Evolutionary conservation across 495 filamentous ascomycete species (phyloP).

Genomic region (Ascobolus immersus): DNA sequence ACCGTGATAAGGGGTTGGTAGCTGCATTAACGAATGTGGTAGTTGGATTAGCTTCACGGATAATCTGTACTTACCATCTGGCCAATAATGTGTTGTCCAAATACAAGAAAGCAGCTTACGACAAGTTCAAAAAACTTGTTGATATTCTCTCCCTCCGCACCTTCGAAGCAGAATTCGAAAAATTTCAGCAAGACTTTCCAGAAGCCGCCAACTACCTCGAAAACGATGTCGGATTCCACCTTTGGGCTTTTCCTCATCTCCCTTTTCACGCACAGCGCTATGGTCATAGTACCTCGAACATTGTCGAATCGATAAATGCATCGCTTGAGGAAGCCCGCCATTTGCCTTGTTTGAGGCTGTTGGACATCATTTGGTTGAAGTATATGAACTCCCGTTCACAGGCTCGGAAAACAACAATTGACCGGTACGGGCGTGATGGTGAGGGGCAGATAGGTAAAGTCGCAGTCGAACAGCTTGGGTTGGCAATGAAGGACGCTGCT

Average conservation of each 20-base stretch:
- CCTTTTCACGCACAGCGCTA: not conserved
- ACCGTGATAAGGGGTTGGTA: constrained; percentile 2
- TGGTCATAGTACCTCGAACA: constrained; percentile 4
- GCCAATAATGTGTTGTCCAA: constrained; percentile 3
- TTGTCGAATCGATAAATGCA: constrained; percentile 3
- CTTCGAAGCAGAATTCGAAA: not conserved
- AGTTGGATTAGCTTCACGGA: not conserved
- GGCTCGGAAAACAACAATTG: no score
- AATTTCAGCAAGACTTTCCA: not conserved
- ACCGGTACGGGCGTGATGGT: no score
- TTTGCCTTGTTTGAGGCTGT: constrained; percentile 2
- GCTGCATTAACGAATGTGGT: constrained; percentile 3
- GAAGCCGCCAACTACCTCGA: constrained; percentile 1
- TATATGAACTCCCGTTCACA: no score
- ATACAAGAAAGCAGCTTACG: no score
- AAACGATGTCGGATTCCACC: not conserved
- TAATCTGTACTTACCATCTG: constrained; percentile 3
- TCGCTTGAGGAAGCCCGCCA: not conserved
- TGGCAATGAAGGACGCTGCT: no score
- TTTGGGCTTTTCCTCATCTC: constrained; percentile 5
- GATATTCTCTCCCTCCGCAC: not conserved
- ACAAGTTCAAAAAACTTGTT: not conserved
- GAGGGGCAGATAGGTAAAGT: no score
- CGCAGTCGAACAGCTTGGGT: no score
- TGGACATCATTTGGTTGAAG: constrained; percentile 3